phyloP scores from a whole-genome alignment of 1,139 yeast species.

The Petasospora rhodanensis region DNA sequence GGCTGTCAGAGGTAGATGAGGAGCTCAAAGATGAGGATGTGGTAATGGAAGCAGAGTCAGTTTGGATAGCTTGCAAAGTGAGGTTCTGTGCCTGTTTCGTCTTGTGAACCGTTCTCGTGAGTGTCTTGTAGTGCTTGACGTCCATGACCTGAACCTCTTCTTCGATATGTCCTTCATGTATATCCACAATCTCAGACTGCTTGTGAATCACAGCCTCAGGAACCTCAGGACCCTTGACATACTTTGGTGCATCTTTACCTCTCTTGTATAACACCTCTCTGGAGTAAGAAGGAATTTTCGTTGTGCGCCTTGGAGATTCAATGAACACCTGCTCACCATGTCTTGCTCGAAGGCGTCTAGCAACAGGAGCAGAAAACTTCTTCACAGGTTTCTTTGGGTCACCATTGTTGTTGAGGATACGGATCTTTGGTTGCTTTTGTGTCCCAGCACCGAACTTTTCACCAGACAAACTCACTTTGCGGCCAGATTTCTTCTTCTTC shows the following conservation, averaged over 20 bases:
- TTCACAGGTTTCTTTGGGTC: not conserved
- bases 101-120: constrained; percentile 11
- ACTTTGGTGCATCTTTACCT: not conserved
- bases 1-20: too few species aligned
- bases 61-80: too few species aligned
- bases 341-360: not conserved
- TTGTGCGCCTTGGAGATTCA: too few species aligned
- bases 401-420: constrained; percentile 3
- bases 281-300: not conserved
- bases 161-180: too few species aligned
- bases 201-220: not conserved
- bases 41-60: too few species aligned
- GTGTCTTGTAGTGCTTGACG: constrained; percentile 8
- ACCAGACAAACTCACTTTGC: constrained; percentile 2
- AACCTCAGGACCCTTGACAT: constrained; percentile 3
- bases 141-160: too few species aligned
- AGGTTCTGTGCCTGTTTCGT: too few species aligned
- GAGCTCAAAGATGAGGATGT: not conserved
- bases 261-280: constrained; percentile 8
- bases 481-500: constrained; percentile 2
- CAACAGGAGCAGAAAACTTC: not conserved
- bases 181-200: too few species aligned
- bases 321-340: too few species aligned
- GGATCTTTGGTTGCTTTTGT: constrained; percentile 2
- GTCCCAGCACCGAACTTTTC: constrained; percentile 3